These are phyloP conservation scores for Solanum ossicruentum DNA, from an alignment of 257 asterid species.

Conservation along the genomic window DNA sequence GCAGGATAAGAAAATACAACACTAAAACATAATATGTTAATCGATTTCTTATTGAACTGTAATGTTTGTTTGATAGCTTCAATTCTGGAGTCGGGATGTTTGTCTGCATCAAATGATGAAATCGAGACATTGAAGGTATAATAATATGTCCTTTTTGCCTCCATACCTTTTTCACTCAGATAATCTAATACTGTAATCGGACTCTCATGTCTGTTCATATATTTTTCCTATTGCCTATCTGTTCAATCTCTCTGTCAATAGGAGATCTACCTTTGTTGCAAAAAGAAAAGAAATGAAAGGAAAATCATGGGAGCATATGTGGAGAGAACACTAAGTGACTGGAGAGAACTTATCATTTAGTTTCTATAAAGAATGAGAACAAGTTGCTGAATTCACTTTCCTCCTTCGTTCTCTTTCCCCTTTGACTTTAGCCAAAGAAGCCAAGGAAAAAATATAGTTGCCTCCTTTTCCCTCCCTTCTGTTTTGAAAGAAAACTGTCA, in stretches of 20 bases:
- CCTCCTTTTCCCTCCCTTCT: background rate
- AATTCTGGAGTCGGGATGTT: constrained; percentile 35
- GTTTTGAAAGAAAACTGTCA: background rate
- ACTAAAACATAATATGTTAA: background rate
- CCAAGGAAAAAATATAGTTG: background rate
- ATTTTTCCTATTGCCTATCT: background rate
- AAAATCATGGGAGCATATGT: background rate
- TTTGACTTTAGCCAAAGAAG: background rate
- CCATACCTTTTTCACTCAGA: background rate
- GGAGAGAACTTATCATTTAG: background rate
- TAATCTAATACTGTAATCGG: background rate
- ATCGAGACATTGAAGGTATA: constrained; percentile 39
- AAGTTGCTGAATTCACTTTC: background rate
- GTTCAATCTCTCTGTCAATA: background rate
- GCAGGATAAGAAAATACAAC: background rate
- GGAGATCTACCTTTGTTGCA: background rate
- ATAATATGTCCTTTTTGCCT: background rate
- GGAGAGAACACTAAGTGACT: background rate
- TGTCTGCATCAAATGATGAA: constrained; percentile 33
- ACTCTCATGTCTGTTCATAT: background rate
- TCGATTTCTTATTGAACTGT: background rate
- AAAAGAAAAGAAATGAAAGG: background rate
- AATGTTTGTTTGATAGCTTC: constrained; percentile 28
- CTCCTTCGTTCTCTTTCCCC: background rate
- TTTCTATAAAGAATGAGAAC: background rate